These are phyloP conservation scores for Spencermartinsiella europaea DNA, from an alignment of 805 yeast species.

Conservation along the genomic window DNA sequence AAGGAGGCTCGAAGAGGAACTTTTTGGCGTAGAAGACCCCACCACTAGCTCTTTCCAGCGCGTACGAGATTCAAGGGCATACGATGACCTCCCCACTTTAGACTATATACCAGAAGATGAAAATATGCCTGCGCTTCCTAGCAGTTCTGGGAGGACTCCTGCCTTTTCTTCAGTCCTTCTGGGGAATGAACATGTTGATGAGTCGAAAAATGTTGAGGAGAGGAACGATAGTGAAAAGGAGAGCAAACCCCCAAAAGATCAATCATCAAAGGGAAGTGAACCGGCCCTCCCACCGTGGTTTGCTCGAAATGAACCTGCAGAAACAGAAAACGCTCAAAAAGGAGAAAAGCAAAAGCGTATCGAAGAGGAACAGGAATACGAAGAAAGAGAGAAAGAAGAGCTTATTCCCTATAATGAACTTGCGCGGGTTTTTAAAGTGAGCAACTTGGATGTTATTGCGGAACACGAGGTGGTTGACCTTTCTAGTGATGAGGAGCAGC, in stretches of 20 bases:
- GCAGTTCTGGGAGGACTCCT: no score
- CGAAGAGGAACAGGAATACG: no score
- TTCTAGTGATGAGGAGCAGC: neutral
- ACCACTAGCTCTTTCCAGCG: neutral
- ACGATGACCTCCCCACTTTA: neutral
- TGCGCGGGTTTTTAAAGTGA: neutral
- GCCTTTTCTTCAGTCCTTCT: no score
- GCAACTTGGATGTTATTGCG: neutral
- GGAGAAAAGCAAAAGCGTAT: no score
- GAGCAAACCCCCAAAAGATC: no score
- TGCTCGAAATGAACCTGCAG: no score
- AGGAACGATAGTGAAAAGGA: no score
- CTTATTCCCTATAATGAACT: neutral
- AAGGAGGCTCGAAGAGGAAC: neutral
- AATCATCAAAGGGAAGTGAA: neutral
- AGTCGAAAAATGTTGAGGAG: no score
- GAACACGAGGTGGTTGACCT: neutral
- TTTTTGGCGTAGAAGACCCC: neutral
- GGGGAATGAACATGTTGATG: no score
- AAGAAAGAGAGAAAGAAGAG: no score
- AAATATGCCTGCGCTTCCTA: no score
- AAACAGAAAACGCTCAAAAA: no score
- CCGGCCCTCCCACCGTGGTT: neutral
- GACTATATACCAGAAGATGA: neutral
- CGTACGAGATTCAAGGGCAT: neutral